Evolutionary conservation across 257 asterid species (phyloP).

Genomic region (Rhazya stricta): DNA sequence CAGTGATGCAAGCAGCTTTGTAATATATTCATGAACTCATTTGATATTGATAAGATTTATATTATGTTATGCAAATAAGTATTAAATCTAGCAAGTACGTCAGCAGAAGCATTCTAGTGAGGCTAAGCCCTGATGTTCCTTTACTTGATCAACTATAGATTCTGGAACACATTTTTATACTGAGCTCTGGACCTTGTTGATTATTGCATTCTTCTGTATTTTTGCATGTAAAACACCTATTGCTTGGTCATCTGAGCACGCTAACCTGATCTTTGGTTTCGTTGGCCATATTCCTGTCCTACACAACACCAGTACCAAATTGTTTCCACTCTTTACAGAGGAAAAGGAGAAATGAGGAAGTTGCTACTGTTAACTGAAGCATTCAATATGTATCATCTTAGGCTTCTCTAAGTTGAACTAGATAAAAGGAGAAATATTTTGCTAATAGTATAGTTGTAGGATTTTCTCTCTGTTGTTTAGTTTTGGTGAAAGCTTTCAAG

Average conservation of each 20-base stretch:
- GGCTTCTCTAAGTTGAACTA: not conserved
- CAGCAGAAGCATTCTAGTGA: not conserved
- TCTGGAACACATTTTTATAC: not conserved
- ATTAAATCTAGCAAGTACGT: not conserved
- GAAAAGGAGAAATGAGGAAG: not conserved
- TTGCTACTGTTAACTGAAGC: not conserved
- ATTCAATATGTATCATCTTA: not conserved
- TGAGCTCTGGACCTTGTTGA: not conserved
- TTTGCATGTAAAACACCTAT: not conserved
- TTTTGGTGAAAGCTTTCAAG: not conserved
- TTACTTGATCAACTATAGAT: not conserved
- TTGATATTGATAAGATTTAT: slow-evolving; percentile 18
- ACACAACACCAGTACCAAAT: not conserved
- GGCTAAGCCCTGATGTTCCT: not conserved
- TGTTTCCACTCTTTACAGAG: not conserved
- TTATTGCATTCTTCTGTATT: not conserved
- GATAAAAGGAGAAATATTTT: not conserved
- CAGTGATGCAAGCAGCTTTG: slow-evolving; percentile 26
- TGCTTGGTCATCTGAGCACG: not conserved
- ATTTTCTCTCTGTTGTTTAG: not conserved
- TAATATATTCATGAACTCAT: slow-evolving; percentile 26
- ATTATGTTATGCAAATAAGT: not conserved
- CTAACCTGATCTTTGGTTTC: not conserved
- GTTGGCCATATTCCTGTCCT: not conserved
- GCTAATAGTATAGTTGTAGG: not conserved